Evolutionary conservation across 805 yeast genomes (phyloP).

Genomic region (Candida caryicola): DNA sequence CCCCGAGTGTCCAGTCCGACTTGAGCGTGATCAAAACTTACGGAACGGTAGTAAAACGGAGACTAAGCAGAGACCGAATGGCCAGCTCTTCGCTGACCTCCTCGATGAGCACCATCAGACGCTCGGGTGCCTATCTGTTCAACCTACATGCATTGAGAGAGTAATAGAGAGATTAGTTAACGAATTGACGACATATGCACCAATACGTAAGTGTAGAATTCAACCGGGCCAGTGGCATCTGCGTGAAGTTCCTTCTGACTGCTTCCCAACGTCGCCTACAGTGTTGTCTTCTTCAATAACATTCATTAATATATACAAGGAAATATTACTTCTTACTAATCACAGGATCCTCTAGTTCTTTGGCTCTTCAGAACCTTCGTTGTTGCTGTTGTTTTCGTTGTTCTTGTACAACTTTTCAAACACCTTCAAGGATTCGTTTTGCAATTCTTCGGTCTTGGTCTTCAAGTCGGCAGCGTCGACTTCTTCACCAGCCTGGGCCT

Average conservation of each 20-base stretch:
- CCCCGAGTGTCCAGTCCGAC: constrained; percentile 9
- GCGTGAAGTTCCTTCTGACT: no score
- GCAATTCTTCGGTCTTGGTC: constrained; percentile 72
- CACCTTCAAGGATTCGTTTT: constrained; percentile 69
- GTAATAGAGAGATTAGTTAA: no score
- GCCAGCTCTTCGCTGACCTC: constrained; percentile 1
- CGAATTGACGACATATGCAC: no score
- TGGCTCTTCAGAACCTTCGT: constrained; percentile 23
- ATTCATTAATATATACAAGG: constrained; percentile 11
- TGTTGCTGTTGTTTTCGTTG: constrained; percentile 23
- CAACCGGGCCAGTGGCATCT: no score
- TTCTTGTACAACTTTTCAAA: constrained; percentile 58
- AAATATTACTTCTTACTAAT: constrained; percentile 3
- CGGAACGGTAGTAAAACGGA: constrained; percentile 12
- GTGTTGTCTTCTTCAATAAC: constrained; percentile 3
- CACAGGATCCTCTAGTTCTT: constrained; percentile 20
- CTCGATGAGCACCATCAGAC: constrained; percentile 6
- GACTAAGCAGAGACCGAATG: not conserved
- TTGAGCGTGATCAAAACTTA: constrained; percentile 15
- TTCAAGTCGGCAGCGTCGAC: constrained; percentile 63
- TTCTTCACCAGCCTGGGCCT: constrained; percentile 62
- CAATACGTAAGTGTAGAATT: no score
- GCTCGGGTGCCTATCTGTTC: constrained; percentile 8
- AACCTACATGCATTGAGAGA: constrained; percentile 2
- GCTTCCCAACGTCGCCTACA: no score